Conservation (phyloP, 2,329 filamentous ascomycete genomes). For the Aspergillus terreus region DNA sequence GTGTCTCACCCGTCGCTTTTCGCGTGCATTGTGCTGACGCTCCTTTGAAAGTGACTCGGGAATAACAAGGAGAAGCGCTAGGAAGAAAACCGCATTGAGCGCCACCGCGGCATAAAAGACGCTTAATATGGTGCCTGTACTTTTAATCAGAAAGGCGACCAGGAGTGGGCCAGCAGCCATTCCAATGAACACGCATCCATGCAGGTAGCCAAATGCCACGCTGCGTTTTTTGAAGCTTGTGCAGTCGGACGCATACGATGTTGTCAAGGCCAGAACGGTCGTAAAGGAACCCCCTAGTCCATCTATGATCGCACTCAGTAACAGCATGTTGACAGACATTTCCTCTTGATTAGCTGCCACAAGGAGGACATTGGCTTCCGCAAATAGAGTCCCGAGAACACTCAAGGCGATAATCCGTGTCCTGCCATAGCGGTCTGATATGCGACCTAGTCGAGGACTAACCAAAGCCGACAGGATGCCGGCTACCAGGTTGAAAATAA, state of each 20-base stretch:
- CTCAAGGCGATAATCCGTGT: conserved; percentile 69
- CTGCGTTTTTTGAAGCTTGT: conserved; percentile 74
- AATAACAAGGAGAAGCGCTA: conserved; percentile 66
- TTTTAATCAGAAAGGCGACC: conserved; percentile 73
- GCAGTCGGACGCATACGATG: conserved; percentile 88
- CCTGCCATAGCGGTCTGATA: conserved; percentile 85
- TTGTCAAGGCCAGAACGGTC: conserved; percentile 69
- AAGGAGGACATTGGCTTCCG: conserved; percentile 73
- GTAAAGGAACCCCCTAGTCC: conserved; percentile 88
- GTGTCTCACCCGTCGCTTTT: conserved; percentile 56
- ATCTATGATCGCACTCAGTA: conserved; percentile 74
- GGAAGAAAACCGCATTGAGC: conserved; percentile 70
- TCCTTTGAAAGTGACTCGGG: conserved; percentile 80
- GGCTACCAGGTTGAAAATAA: conserved; percentile 69
- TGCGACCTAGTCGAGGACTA: conserved; percentile 74
- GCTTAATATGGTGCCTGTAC: conserved; percentile 69
- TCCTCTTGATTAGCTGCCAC: conserved; percentile 70
- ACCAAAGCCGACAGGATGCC: conserved; percentile 77
- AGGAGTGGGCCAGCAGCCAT: conserved; percentile 81
- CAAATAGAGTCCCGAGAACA: conserved; percentile 68
- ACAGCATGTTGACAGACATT: conserved; percentile 72
- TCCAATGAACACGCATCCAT: conserved; percentile 84
- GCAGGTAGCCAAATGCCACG: conserved; percentile 83
- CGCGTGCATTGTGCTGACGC: conserved; percentile 65
- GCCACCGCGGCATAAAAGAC: conserved; percentile 78